Percentiles rank a stretch among this genome's conserved stretches.
These are phyloP conservation scores for Xylaria venustula DNA, from an alignment of 495 filamentous ascomycete species.

Conservation along the genomic window DNA sequence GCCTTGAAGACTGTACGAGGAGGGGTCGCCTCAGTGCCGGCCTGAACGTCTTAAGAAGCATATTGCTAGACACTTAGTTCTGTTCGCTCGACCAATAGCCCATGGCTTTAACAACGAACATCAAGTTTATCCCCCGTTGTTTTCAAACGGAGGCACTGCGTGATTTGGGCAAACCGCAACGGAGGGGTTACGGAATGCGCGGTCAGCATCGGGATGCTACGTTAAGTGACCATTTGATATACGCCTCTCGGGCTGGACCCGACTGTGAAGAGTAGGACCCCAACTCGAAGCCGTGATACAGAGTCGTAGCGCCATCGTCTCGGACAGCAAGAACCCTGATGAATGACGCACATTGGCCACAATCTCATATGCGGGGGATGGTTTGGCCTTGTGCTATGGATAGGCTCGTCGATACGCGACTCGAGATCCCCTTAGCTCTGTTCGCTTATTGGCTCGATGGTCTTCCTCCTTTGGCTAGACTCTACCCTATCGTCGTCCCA, in stretches of 20 bases:
- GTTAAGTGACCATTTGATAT: not conserved
- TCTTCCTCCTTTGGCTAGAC: not conserved
- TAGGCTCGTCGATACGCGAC: not conserved
- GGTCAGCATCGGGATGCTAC: slow-evolving; percentile 7
- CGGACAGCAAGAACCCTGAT: not conserved
- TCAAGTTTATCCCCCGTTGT: not conserved
- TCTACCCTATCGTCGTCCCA: not conserved
- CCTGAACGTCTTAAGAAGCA: not conserved
- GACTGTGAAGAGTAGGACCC: not conserved
- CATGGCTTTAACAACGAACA: no score
- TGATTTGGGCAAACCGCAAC: no score
- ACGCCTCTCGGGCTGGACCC: not conserved
- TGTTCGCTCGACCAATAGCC: not conserved
- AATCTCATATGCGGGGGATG: not conserved
- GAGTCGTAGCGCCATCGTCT: not conserved
- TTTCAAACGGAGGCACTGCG: no score
- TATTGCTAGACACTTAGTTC: not conserved
- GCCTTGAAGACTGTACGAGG: not conserved
- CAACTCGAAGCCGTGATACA: no score
- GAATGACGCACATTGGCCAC: not conserved
- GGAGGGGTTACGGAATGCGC: not conserved
- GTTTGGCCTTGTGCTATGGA: not conserved
- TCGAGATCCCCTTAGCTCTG: not conserved
- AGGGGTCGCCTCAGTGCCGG: not conserved
- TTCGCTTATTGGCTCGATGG: not conserved